Evolutionary conservation across 495 filamentous ascomycete genomes (phyloP), one percentile per base, ranked within the genome.

Genomic region (Hyphodiscus hymeniophilus): DNA sequence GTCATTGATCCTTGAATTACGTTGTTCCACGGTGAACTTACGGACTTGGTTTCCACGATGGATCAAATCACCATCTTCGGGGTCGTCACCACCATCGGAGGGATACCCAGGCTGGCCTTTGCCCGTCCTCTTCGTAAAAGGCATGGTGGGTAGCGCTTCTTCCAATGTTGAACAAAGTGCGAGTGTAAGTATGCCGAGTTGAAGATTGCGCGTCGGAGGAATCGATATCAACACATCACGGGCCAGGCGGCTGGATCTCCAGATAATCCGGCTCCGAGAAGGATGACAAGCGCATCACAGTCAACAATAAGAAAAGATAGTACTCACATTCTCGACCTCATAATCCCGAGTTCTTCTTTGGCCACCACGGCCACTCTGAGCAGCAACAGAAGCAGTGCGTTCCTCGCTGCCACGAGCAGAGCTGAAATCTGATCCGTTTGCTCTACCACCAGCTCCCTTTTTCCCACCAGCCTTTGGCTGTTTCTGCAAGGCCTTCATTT

Each of bases 351-450:
- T 65, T 48, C 86, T 70, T 51, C 87, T 71, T 50, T 87, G 71
- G 59, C 89, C 90, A 34, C 78, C 81, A 30, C 82, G 69, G 22
- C 80, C 69, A 26, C 76, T 80, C 50, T 78, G 69, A 21, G 76
- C 77, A 43, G 81, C 74, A 12, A 78, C 76, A 6, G 79, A 83
- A 32, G 77, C 79, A 45, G 81, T 80, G 50, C 86, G 79, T 64
- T 94, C 89, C 64, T 95, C 89, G 65, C 89, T 95, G 28, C 81
- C 88, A 32, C 88, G 79, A 35, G 80, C 79, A 17, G 87, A 92
- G 63, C 81, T 84, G 60, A 81, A 71, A 58, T 94, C 87, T 26
- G 84, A 87, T 34, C 77, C 82, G 47, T 58, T 61, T 40, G 70
- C 71, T n/a, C 49, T 22, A 15, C 48, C 48, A 28, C 76, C 68